These are phyloP conservation scores for Septoria petroselini DNA, from an alignment of 2,329 filamentous ascomycete genomes.

Conservation along the genomic window DNA sequence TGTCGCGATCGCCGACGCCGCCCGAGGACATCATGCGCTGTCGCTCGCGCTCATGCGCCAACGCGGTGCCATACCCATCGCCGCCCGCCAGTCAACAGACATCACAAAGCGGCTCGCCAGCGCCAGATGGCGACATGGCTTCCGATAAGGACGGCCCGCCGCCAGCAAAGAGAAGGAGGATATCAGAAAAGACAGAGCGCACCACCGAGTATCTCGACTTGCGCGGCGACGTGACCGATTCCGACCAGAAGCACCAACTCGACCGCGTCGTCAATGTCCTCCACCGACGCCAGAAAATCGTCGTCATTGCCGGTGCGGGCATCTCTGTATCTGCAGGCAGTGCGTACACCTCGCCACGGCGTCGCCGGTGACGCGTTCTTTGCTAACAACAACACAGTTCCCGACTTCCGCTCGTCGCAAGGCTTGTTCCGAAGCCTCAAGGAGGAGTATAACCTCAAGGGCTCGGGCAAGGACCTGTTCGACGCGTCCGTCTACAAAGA, in stretches of 20 bases:
- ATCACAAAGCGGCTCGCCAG: conserved; percentile 47
- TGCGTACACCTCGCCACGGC: conserved; percentile 48
- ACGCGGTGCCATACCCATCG: conserved; percentile 42
- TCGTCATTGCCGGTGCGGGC: conserved; percentile 91
- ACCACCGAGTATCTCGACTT: conserved; percentile 82
- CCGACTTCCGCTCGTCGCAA: conserved; percentile 89
- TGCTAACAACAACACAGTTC: conserved; percentile 56
- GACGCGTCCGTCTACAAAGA: conserved; percentile 97
- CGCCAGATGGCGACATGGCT: conserved; percentile 41
- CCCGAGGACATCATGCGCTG: conserved; percentile 20
- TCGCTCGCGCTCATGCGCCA: conserved; percentile 28
- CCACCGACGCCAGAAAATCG: conserved; percentile 90
- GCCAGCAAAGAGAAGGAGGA: conserved; percentile 72
- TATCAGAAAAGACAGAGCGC: conserved; percentile 57
- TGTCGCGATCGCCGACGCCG: conserved; percentile 22
- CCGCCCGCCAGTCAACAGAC: conserved; percentile 46
- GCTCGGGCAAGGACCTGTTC: conserved; percentile 92
- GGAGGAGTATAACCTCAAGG: conserved; percentile 83
- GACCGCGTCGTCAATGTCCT: conserved; percentile 70
- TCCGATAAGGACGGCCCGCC: conserved; percentile 61
- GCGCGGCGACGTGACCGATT: conserved; percentile 49
- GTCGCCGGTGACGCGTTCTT: conserved; percentile 21
- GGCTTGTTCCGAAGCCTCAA: conserved; percentile 85
- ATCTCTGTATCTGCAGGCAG: conserved; percentile 95
- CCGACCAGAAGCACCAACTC: conserved; percentile 60